Conservation (phyloP, 139 green algal species). For the Chlamydomonas applanata region DNA sequence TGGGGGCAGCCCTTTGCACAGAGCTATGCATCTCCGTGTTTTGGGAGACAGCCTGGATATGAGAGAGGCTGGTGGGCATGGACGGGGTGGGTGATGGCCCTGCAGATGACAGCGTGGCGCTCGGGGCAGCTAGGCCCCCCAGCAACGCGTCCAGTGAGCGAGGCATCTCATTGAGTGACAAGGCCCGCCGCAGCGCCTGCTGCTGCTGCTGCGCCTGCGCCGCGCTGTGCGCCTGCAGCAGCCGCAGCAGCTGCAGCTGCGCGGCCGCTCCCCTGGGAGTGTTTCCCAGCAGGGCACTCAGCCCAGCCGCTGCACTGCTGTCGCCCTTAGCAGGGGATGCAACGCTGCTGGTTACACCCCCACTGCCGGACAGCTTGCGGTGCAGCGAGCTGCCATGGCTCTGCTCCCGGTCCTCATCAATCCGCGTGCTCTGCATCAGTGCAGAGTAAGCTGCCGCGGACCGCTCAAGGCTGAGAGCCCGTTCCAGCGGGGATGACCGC, state of each 20-base stretch:
- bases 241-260: conserved; percentile 7
- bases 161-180: too few species aligned
- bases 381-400: too few species aligned
- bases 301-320: too few species aligned
- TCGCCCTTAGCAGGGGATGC: too few species aligned
- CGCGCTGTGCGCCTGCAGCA: not conserved
- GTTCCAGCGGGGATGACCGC: not conserved
- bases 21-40: not conserved
- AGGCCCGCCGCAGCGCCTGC: not conserved
- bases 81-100: not conserved
- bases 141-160: too few species aligned
- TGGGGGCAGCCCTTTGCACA: not conserved
- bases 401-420: not conserved
- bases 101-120: too few species aligned
- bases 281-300: too few species aligned
- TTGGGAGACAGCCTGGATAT: not conserved
- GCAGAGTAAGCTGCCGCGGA: not conserved
- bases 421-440: not conserved
- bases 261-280: not conserved
- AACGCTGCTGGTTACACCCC: too few species aligned
- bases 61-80: not conserved
- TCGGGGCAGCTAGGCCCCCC: too few species aligned
- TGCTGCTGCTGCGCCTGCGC: not conserved
- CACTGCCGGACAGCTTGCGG: too few species aligned
- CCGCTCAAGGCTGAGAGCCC: not conserved